phyloP scores from a whole-genome alignment of 75 land plant genomes.

The Selaginella moellendorffii region DNA sequence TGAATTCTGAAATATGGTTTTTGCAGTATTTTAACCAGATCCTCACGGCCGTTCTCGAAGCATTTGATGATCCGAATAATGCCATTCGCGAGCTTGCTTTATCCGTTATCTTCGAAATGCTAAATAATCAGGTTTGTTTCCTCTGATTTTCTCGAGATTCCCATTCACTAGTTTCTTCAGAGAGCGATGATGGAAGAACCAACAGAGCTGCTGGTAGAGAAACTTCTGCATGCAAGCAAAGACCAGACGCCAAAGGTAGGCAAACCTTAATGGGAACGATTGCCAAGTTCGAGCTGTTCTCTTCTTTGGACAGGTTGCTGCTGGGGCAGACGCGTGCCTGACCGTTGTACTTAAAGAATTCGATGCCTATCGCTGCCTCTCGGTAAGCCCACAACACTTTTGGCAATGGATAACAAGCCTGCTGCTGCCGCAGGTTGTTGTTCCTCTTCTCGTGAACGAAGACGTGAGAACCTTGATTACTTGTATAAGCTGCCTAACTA shows the following conservation, averaged over 20 bases:
- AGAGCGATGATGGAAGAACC: conserved; percentile 1
- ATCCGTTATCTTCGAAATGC: background rate
- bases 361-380: conserved; percentile 8
- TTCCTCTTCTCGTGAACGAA: conserved; percentile 5
- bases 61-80: conserved; percentile 3
- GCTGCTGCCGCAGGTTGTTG: background rate
- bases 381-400: background rate
- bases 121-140: background rate
- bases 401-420: background rate
- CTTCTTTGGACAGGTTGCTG: background rate
- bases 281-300: background rate
- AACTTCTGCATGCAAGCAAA: conserved; percentile 3
- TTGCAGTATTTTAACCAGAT: conserved; percentile 7
- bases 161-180: background rate
- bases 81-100: background rate
- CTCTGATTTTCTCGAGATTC: background rate
- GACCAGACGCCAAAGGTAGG: background rate
- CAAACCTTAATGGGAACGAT: background rate
- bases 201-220: background rate
- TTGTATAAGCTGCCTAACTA: conserved; percentile 4
- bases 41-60: background rate
- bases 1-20: background rate
- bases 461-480: background rate
- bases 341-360: background rate
- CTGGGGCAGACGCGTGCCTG: background rate